Evolutionary conservation across 768 basidiomycete species (phyloP).

Genomic region (Auriscalpium microsporum): DNA sequence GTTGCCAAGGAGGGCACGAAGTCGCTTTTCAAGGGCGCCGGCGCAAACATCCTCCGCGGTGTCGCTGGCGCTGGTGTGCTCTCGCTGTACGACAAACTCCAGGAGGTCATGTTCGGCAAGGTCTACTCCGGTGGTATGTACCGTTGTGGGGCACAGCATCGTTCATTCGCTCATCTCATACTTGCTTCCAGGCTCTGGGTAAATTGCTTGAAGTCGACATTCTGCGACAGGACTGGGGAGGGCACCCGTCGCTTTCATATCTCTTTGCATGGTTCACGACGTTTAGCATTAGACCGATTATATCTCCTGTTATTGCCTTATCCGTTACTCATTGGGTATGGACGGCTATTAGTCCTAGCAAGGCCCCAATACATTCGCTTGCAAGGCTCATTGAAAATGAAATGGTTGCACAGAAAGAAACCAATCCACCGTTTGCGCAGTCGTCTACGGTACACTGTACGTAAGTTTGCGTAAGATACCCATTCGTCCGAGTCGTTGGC

Average conservation of each 20-base stretch:
- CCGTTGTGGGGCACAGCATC: background rate
- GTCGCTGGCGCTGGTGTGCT: slow-evolving; percentile 99
- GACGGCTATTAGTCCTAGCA: slow-evolving; percentile 10
- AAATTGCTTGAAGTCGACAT: slow-evolving; percentile 20
- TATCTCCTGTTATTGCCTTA: slow-evolving; percentile 19
- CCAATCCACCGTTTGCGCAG: no score
- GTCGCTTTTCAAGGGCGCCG: slow-evolving; percentile 99
- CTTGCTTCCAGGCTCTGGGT: slow-evolving; percentile 31
- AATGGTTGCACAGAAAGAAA: no score
- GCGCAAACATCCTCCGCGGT: slow-evolving; percentile 89
- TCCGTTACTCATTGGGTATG: slow-evolving; percentile 14
- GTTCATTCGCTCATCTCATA: background rate
- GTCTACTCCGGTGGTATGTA: slow-evolving; percentile 93
- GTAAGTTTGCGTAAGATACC: no score
- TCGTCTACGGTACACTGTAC: no score
- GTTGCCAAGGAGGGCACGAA: slow-evolving; percentile 90
- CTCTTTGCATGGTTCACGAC: slow-evolving; percentile 23
- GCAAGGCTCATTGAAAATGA: background rate
- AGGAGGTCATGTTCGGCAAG: slow-evolving; percentile 95
- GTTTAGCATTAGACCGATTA: slow-evolving; percentile 27
- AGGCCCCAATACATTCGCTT: slow-evolving; percentile 8
- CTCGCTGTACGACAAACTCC: slow-evolving; percentile 98
- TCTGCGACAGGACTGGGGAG: slow-evolving; percentile 7
- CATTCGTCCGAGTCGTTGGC: no score
- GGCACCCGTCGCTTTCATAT: slow-evolving; percentile 21